phyloP scores from a whole-genome alignment of 192 early-diverging fungal species.

The Umbelopsis vinacea region DNA sequence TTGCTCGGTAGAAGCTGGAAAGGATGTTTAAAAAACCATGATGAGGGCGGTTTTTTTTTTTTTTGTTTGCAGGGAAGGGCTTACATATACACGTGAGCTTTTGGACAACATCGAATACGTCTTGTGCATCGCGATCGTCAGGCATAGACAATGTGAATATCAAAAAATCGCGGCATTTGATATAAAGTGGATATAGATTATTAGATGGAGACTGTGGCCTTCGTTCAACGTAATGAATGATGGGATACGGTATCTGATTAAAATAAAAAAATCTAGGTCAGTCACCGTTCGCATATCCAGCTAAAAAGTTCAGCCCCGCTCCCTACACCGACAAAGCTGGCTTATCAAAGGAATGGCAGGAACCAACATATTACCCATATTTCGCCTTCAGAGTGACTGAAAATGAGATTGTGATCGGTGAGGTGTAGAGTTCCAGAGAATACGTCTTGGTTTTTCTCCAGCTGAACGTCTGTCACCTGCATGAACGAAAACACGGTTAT shows the following conservation, averaged over 20 bases:
- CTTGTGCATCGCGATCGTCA: conserved; percentile 68
- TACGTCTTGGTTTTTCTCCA: conserved; percentile 45
- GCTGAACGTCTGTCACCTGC: conserved; percentile 47
- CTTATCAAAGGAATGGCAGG: not conserved
- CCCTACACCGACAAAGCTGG: not conserved
- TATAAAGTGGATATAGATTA: conserved; percentile 51
- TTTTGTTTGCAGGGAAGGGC: conserved; percentile 27
- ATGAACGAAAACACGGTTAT: not conserved
- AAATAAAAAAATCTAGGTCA: conserved; percentile 13
- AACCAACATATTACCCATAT: conserved; percentile 57
- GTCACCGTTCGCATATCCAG: not conserved
- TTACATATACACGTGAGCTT: conserved; percentile 79
- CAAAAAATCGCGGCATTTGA: conserved; percentile 85
- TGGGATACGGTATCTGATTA: conserved; percentile 80
- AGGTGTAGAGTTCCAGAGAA: conserved; percentile 67
- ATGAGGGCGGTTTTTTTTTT: not conserved
- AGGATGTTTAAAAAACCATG: no score
- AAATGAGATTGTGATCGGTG: conserved; percentile 79
- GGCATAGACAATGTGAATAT: conserved; percentile 71
- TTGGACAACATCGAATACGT: conserved; percentile 81
- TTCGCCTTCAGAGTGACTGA: conserved; percentile 57
- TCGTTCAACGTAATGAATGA: conserved; percentile 82
- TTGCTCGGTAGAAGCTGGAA: conserved; percentile 67
- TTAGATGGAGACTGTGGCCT: conserved; percentile 52
- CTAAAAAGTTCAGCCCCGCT: conserved; percentile 18